These are phyloP conservation scores for Rhytidhysteron rufulum DNA, from an alignment of 2,329 filamentous ascomycete species.

Conservation along the genomic window DNA sequence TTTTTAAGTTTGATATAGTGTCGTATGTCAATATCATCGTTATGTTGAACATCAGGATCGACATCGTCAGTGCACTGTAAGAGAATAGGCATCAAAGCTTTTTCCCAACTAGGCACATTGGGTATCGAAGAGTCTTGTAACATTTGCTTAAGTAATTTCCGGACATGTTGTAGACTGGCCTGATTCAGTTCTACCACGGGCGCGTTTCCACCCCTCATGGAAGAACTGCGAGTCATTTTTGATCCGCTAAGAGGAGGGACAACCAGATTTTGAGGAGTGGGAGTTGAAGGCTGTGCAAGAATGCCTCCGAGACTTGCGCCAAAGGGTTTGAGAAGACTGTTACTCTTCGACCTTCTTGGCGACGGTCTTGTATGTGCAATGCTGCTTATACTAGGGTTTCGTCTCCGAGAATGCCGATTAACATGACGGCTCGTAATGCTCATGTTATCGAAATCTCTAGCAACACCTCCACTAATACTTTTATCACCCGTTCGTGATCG, in stretches of 20 bases:
- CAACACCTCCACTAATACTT: constrained; percentile 59
- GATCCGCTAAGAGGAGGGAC: constrained; percentile 22
- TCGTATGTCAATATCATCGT: constrained; percentile 94
- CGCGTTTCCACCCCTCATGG: constrained; percentile 70
- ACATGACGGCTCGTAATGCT: constrained; percentile 64
- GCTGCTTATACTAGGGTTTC: constrained; percentile 82
- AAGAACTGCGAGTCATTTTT: constrained; percentile 66
- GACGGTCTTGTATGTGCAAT: constrained; percentile 67
- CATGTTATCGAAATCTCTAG: constrained; percentile 59
- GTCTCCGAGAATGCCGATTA: constrained; percentile 63
- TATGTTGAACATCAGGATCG: constrained; percentile 81
- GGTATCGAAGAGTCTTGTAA: constrained; percentile 72
- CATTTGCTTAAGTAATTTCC: constrained; percentile 77
- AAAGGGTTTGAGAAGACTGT: constrained; percentile 49
- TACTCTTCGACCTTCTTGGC: constrained; percentile 60
- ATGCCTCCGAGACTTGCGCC: constrained; percentile 36
- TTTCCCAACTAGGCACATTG: constrained; percentile 77
- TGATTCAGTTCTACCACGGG: constrained; percentile 81
- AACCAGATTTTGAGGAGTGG: constrained; percentile 20
- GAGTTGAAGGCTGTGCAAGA: constrained; percentile 17
- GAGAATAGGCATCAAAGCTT: constrained; percentile 82
- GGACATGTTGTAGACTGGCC: constrained; percentile 84
- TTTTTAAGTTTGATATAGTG: constrained; percentile 98
- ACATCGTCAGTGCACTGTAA: constrained; percentile 91
- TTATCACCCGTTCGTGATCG: constrained; percentile 71